These are phyloP conservation scores for Xylaria sp. DNA, from an alignment of 2,329 filamentous ascomycete genomes.

Conservation along the genomic window DNA sequence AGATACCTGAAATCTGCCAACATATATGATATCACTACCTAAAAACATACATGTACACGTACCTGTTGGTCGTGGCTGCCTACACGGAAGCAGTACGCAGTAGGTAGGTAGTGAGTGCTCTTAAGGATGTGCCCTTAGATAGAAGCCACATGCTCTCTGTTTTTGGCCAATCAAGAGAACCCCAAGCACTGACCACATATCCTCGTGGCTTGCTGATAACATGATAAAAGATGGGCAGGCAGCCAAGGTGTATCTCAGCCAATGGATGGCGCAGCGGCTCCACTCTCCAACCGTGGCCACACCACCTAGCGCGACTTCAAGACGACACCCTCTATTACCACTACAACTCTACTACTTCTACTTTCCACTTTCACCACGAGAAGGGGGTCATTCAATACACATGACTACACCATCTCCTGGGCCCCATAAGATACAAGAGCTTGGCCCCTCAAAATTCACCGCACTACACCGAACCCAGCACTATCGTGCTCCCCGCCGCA, in stretches of 20 bases:
- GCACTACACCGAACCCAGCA: constrained; percentile 29
- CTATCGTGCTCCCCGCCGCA: constrained; percentile 16
- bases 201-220: constrained; percentile 34
- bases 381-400: constrained; percentile 38
- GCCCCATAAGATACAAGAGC: constrained; percentile 27
- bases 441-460: constrained; percentile 2
- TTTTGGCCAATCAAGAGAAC: constrained; percentile 26
- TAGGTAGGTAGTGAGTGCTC: not conserved
- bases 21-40: too few species aligned
- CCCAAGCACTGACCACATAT: constrained; percentile 12
- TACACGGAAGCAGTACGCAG: not conserved
- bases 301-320: constrained; percentile 42
- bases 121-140: constrained; percentile 1
- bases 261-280: constrained; percentile 10
- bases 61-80: too few species aligned
- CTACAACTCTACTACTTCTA: constrained; percentile 33
- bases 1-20: too few species aligned
- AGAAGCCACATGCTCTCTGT: constrained; percentile 25
- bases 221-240: constrained; percentile 35
- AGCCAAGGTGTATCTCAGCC: constrained; percentile 29
- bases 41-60: not conserved
- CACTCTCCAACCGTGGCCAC: constrained; percentile 32
- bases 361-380: constrained; percentile 28
- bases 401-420: constrained; percentile 34
- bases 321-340: constrained; percentile 43